phyloP scores from a whole-genome alignment of 441 rosid genomes.

The Populus tomentosa region DNA sequence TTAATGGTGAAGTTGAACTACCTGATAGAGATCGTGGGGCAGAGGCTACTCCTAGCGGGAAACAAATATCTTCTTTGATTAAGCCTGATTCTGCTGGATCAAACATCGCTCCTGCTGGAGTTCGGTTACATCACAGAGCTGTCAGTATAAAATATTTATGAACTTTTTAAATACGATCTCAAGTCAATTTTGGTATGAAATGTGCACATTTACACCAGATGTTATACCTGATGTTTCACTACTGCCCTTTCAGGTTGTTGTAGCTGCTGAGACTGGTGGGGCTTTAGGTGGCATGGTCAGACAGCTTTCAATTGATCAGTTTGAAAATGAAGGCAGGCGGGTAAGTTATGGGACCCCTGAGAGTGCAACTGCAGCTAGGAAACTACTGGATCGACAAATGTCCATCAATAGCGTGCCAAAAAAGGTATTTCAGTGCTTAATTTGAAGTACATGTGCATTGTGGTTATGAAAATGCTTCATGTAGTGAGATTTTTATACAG shows the following conservation, averaged over 20 bases:
- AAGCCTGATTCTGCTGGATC: constrained; percentile 71
- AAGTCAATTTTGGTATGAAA: constrained; percentile 7
- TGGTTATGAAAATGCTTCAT: background rate
- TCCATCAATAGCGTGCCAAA: constrained; percentile 91
- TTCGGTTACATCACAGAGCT: constrained; percentile 94
- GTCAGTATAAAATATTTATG: constrained; percentile 43
- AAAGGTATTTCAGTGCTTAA: constrained; percentile 45
- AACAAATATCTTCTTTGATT: constrained; percentile 56
- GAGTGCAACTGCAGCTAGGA: constrained; percentile 93
- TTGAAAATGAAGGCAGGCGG: constrained; percentile 97
- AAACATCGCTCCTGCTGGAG: constrained; percentile 65
- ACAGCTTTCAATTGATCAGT: constrained; percentile 92
- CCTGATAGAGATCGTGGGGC: constrained; percentile 85
- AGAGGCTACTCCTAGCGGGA: constrained; percentile 97
- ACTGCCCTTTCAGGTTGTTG: constrained; percentile 61
- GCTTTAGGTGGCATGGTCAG: constrained; percentile 98
- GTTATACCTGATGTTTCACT: constrained; percentile 9
- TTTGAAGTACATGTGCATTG: background rate
- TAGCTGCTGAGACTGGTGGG: constrained; percentile 96
- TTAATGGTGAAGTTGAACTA: constrained; percentile 85
- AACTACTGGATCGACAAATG: constrained; percentile 93
- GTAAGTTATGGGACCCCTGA: constrained; percentile 95
- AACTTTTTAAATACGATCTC: constrained; percentile 6
- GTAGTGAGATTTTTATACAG: background rate
- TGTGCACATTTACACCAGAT: constrained; percentile 2